Base-by-base conservation (phyloP, 2,329 filamentous ascomycete genomes). In the Botrytis tulipae region DNA sequence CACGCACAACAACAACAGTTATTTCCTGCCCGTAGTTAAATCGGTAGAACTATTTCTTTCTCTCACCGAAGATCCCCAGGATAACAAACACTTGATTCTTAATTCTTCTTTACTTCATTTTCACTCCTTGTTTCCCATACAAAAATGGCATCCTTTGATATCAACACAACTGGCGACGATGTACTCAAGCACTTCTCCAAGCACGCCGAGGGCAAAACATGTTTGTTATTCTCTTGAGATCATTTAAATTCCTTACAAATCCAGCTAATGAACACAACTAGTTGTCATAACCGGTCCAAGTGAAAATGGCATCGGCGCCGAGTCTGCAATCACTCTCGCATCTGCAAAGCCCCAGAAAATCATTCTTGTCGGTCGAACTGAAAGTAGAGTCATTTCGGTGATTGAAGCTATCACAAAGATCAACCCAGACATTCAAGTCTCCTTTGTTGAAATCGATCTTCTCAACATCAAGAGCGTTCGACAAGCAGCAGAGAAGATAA, bases 401-500 rank as follows among this genome's bases (percentile, higher is more conserved):
- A 75, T 78, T 51, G 66, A 73, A 37, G 54, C 74, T 8, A 78
- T 77, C 29, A 61, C 40, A 16, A 66, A 67, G 2, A 29, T 74
- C 18, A 73, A 76, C 12, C 70, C 76, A 5, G 67, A 54, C 6
- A 75, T 77, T 37, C 42, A 62, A 35, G 71, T 75, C 8, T 35
- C 29, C 3, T 77, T 78, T 51, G 69, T 79, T 22, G 60, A 73
- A 9, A 42, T 78, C 37, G 83, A 85, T 59, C 81, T 86, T 16
- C 79, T 79, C n/a, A 84, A 82, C 25, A 76, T 84, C 46, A 79
- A 81, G 3, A 80, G 81, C 0, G 80, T 87, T 5, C 82, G 85
- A 25, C 73, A 77, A 2, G 83, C 84, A 0, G 84, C 84, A 1
- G 77, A 75, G 0, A 78, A 80, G 16, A 80, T 85, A 7, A 82